Evolutionary conservation across 2,329 filamentous ascomycete genomes (phyloP).

Genomic region (Colletotrichum sp.): DNA sequence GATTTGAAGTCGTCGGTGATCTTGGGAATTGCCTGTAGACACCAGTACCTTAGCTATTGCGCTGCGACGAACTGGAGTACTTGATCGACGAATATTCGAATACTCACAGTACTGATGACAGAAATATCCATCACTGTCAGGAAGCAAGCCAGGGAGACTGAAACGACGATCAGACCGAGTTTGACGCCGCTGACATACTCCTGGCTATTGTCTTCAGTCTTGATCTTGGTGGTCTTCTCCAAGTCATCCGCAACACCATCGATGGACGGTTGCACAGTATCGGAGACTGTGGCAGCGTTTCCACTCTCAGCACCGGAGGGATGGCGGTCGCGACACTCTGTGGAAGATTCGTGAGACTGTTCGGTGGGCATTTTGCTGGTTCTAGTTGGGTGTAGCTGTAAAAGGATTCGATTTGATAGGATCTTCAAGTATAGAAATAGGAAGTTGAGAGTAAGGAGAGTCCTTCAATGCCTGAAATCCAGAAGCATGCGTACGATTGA

Average conservation of each 20-base stretch:
- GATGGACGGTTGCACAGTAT: background rate
- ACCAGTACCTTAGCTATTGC: background rate
- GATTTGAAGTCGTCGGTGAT: background rate
- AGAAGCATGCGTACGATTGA: no score
- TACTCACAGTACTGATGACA: background rate
- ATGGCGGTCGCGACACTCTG: background rate
- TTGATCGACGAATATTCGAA: background rate
- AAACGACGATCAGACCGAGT: background rate
- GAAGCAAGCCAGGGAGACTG: background rate
- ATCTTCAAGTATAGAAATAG: background rate
- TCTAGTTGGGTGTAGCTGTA: rapidly evolving
- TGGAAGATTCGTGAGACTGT: background rate
- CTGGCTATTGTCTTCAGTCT: background rate
- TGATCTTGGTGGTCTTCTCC: background rate
- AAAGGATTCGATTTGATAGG: background rate
- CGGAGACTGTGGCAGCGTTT: background rate
- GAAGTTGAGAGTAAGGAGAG: background rate
- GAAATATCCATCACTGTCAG: background rate
- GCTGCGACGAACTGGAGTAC: background rate
- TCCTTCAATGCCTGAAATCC: rapidly evolving
- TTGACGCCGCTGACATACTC: background rate
- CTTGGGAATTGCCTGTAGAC: background rate
- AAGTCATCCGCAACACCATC: background rate
- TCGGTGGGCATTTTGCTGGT: background rate
- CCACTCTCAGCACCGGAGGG: background rate